Conservation (phyloP, 495 filamentous ascomycete species). For the Poronia punctata region DNA sequence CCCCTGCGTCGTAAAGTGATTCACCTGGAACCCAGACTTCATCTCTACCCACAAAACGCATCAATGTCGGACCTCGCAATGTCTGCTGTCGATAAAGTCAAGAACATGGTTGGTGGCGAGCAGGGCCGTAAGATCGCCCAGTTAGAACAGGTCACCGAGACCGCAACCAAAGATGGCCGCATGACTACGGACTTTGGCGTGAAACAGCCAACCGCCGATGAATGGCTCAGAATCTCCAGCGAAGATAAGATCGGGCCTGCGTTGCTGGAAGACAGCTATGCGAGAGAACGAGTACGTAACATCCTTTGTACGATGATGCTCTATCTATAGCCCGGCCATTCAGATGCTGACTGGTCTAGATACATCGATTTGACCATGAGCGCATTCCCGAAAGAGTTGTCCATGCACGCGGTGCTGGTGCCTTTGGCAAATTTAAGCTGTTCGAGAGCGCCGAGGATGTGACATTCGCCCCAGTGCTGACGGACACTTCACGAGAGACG, state of each 20-base stretch:
- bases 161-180: slow-evolving; percentile 22
- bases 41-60: background rate
- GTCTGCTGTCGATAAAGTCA: slow-evolving; percentile 15
- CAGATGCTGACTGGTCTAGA: slow-evolving; percentile 37
- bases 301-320: slow-evolving; percentile 6
- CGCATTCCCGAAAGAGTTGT: slow-evolving; percentile 85
- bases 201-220: slow-evolving; percentile 64
- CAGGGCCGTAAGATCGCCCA: slow-evolving; percentile 33
- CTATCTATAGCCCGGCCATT: background rate
- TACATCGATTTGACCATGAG: slow-evolving; percentile 78
- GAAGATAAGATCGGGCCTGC: slow-evolving; percentile 57
- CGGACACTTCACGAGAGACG: slow-evolving; percentile 71
- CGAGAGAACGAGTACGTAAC: slow-evolving; percentile 62
- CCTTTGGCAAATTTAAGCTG: slow-evolving; percentile 78
- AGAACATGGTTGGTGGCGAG: slow-evolving; percentile 19
- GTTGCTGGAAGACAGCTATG: slow-evolving; percentile 79
- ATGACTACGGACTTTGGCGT: slow-evolving; percentile 76
- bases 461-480: slow-evolving; percentile 65
- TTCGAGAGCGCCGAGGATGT: slow-evolving; percentile 63
- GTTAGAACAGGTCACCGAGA: slow-evolving; percentile 29
- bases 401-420: slow-evolving; percentile 76
- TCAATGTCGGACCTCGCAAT: slow-evolving; percentile 9
- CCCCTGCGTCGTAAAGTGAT: too few relatives aligned
- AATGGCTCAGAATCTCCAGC: slow-evolving; percentile 65
- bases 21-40: too few relatives aligned